phyloP scores from a whole-genome alignment of 176 grass and related monocot species.

The Phyllostachys edulis region DNA sequence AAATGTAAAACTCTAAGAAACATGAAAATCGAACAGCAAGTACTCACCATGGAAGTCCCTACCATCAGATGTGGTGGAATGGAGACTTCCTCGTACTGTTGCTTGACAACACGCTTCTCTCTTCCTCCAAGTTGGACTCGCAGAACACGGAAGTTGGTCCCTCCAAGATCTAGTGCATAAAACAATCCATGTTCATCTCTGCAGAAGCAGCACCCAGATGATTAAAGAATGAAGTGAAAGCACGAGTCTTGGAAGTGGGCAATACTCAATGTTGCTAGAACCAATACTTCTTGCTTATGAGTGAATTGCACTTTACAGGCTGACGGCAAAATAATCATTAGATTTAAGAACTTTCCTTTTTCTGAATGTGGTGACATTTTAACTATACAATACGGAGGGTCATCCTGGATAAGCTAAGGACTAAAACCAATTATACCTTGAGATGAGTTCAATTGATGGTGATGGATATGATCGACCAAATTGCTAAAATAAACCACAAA shows the following conservation, averaged over 20 bases:
- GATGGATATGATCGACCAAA: not conserved
- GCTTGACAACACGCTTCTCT: slow-evolving; percentile 58
- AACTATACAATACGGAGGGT: not conserved
- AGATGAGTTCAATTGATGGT: not conserved
- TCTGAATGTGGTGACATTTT: not conserved
- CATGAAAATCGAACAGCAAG: not conserved
- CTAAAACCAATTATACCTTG: not conserved
- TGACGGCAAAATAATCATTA: not conserved
- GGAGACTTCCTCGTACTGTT: slow-evolving; percentile 58
- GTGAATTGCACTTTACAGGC: not conserved
- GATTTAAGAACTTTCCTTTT: not conserved
- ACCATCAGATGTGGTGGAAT: slow-evolving; percentile 77
- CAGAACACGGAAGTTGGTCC: slow-evolving; percentile 82
- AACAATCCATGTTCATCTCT: slow-evolving; percentile 65
- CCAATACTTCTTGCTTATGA: not conserved
- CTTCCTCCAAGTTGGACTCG: slow-evolving; percentile 79
- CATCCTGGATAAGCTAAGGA: slow-evolving; percentile 7
- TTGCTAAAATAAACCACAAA: not conserved
- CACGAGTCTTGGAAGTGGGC: not conserved
- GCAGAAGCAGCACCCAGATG: slow-evolving; percentile 7
- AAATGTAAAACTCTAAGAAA: not conserved
- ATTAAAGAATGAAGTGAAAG: not conserved
- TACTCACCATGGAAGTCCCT: slow-evolving; percentile 53
- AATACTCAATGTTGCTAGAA: not conserved
- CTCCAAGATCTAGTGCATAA: slow-evolving; percentile 86